Evolutionary conservation across 345 rosid species (phyloP).

Genomic region (Dimocarpus longan): DNA sequence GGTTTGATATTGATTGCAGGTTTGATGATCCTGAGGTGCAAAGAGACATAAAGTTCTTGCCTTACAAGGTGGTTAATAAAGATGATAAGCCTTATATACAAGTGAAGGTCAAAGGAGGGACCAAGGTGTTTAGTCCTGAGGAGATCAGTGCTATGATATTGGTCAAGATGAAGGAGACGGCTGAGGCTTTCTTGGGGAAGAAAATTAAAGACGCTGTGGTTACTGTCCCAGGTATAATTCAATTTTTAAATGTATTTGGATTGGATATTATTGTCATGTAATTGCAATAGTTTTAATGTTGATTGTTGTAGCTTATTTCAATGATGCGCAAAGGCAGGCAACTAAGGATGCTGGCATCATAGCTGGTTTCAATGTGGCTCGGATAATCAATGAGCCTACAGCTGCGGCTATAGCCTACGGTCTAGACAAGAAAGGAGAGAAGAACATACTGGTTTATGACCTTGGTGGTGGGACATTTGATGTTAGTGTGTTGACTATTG

Average conservation of each 20-base stretch:
- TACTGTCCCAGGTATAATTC: constrained; percentile 50
- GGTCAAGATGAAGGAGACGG: constrained; percentile 61
- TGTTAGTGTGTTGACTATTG: constrained; percentile 52
- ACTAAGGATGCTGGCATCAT: constrained; percentile 39
- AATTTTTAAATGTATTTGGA: neutral
- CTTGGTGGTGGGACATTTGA: constrained; percentile 67
- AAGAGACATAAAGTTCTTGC: constrained; percentile 56
- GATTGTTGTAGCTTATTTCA: constrained; percentile 39
- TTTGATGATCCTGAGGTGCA: constrained; percentile 54
- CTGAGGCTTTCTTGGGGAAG: constrained; percentile 61
- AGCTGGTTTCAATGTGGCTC: constrained; percentile 46
- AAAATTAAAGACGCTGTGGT: constrained; percentile 55
- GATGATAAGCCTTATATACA: constrained; percentile 42
- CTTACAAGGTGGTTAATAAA: constrained; percentile 50
- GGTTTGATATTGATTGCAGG: constrained; percentile 13
- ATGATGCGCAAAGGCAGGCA: constrained; percentile 46
- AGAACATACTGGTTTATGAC: constrained; percentile 51
- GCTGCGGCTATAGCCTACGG: constrained; percentile 67
- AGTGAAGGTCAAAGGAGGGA: constrained; percentile 51
- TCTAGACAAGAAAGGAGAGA: constrained; percentile 47
- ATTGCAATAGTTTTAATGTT: neutral
- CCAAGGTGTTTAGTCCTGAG: constrained; percentile 63
- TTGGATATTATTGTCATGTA: neutral
- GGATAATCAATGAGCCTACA: constrained; percentile 63
- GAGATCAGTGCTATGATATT: constrained; percentile 63